Evolutionary conservation across 495 filamentous ascomycete genomes (phyloP), one percentile per base, ranked within the genome.

Genomic region (Penicillium bovifimosum): DNA sequence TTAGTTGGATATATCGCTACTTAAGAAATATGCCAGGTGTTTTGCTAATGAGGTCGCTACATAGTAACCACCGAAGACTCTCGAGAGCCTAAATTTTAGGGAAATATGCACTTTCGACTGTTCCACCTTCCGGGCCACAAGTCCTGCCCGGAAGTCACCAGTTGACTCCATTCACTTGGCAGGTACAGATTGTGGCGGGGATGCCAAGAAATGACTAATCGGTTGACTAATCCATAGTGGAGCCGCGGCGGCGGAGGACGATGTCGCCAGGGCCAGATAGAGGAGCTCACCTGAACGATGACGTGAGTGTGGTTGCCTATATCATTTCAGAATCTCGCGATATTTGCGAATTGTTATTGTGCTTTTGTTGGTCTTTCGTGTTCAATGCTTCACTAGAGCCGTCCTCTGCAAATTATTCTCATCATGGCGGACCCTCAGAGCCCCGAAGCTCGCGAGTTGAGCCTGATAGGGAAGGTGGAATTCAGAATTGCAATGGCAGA

Each of bases 381-480:
- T 48, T 35, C 52, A 40, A 27, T 61, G 24, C 14, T 34, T n/a
- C 5, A 35, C 9, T 28, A 33, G 53, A 27, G 53, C 18, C 17
- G 17, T 6, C 13, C 16, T 11, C n/a, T 36, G 5, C 48, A 41
- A 41, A 27, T 11, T 24, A 40, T 54, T 35, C 39, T 48, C 51
- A 56, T 46, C 40, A 76, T 76, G 73, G 64, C 72, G 50, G 66
- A 67, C 46, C 60, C 64, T 51, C 65, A 61, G 58, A 75, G 67
- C 63, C 57, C 58, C 84, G 88, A 90, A 67, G 80, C 80, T 61
- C 78, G 82, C 47, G 93, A 98, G 76, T 80, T 96, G 54, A 83
- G 81, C 52, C 82, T 96, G 47, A 78, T 96, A 54, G 88, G 87
- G 59, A 95, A 95, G 62, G 87, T 96, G 42, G 90, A 96, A 66